Conservation (phyloP, 2,329 filamentous ascomycete genomes). For the Fusarium secorum region DNA sequence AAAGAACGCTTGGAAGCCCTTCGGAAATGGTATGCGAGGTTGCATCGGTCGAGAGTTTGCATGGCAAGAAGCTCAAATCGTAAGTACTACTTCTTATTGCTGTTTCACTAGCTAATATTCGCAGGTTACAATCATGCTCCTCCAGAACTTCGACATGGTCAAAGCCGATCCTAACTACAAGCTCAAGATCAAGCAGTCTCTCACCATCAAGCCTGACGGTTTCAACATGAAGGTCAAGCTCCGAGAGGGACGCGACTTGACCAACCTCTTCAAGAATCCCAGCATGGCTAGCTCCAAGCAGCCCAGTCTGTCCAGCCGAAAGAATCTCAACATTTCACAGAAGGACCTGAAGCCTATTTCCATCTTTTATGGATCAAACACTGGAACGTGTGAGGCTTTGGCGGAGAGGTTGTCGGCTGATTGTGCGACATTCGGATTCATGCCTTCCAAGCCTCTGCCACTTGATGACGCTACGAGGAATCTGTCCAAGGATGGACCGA, state of each 20-base stretch:
- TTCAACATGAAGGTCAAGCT: conserved; percentile 11
- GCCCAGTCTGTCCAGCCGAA: background rate
- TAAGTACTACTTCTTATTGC: rapidly evolving
- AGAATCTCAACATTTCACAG: background rate
- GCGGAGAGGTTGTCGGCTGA: background rate
- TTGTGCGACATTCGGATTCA: conserved; percentile 1
- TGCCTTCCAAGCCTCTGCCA: background rate
- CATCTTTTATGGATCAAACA: background rate
- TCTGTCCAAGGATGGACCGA: background rate
- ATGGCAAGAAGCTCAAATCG: conserved; percentile 5
- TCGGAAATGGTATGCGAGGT: background rate
- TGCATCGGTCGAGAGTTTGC: conserved; percentile 6
- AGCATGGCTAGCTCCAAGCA: background rate
- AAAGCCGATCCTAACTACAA: conserved; percentile 1
- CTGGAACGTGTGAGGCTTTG: background rate
- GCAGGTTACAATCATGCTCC: background rate
- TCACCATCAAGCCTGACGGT: background rate
- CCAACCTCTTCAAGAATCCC: background rate
- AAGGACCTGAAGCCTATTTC: conserved; percentile 5
- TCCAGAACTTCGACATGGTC: background rate
- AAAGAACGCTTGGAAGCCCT: conserved; percentile 17
- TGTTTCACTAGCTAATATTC: background rate
- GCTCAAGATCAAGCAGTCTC: background rate
- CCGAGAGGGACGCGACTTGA: background rate
- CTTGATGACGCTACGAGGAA: background rate